phyloP scores from a whole-genome alignment of 2,329 filamentous ascomycete species.

The Ophiocordyceps sinensis region DNA sequence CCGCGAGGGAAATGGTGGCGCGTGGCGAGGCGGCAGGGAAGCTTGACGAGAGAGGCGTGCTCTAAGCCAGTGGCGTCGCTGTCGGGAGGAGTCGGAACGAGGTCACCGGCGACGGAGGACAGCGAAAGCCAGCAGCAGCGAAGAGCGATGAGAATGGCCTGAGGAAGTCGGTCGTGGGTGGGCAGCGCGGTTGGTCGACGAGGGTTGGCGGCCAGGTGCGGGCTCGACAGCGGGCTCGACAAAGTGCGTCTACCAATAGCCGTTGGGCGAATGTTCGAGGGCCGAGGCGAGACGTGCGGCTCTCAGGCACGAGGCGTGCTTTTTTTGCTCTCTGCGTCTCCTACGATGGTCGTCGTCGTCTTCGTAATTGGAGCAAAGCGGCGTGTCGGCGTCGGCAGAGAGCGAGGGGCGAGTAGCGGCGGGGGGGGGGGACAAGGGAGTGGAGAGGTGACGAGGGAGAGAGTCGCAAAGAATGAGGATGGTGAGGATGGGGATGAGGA shows the following conservation, averaged over 20 bases:
- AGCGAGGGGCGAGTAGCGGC: no score
- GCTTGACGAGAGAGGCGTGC: background rate
- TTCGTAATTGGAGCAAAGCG: no score
- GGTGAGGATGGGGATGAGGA: background rate
- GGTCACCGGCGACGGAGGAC: no score
- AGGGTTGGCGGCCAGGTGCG: constrained; percentile 6
- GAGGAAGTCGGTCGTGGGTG: background rate
- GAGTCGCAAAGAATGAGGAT: no score
- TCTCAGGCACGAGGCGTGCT: constrained; percentile 2
- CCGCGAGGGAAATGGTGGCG: background rate
- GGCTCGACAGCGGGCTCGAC: no score
- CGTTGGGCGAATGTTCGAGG: background rate
- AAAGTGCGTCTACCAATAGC: constrained; percentile 6
- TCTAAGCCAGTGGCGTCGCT: background rate
- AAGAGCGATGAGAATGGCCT: no score
- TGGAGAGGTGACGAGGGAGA: background rate
- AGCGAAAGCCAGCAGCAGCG: background rate
- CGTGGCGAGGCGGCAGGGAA: background rate
- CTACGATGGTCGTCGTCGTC: no score
- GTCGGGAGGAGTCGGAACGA: no score
- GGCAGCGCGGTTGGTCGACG: constrained; percentile 1
- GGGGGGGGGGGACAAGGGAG: no score
- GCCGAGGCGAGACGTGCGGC: constrained; percentile 3
- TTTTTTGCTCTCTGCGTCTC: no score
- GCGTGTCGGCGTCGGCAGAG: no score